Conservation (phyloP, 78 protist genomes). For the Dictyostelium firmibasis region DNA sequence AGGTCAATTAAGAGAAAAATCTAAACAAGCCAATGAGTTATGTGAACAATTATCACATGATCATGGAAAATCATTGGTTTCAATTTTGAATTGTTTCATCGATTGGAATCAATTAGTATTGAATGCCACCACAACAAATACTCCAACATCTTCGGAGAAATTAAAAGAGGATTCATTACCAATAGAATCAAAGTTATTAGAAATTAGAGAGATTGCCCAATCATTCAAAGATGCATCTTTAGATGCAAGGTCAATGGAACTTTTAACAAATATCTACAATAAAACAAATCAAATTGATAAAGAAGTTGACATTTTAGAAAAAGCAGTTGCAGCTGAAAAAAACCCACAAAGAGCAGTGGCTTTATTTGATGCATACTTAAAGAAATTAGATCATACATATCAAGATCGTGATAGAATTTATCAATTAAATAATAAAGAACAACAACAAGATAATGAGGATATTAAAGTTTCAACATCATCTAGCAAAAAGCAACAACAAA, state of each 20-base stretch:
- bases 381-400: constrained; percentile 37
- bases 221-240: constrained; percentile 7
- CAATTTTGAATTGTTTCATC: constrained; percentile 9
- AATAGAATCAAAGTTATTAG: neutral
- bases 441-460: neutral
- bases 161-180: constrained; percentile 10
- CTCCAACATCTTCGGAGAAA: neutral
- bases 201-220: neutral
- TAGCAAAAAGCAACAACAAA: neutral
- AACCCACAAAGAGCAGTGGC: constrained; percentile 20
- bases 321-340: neutral
- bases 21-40: neutral
- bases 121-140: neutral
- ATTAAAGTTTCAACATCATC: neutral
- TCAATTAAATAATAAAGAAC: constrained; percentile 12
- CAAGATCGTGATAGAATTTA: constrained; percentile 71
- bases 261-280: constrained; percentile 24
- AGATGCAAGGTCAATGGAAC: constrained; percentile 17
- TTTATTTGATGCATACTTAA: constrained; percentile 12
- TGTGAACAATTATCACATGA: constrained; percentile 19
- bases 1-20: neutral
- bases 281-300: constrained; percentile 45
- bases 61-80: constrained; percentile 27
- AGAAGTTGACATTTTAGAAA: constrained; percentile 32
- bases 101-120: neutral